A percentile compares a stretch with the other conserved stretches of the same genome.
Evolutionary conservation across 139 green algal species (phyloP).

Genomic region (Marvania coccoides): DNA sequence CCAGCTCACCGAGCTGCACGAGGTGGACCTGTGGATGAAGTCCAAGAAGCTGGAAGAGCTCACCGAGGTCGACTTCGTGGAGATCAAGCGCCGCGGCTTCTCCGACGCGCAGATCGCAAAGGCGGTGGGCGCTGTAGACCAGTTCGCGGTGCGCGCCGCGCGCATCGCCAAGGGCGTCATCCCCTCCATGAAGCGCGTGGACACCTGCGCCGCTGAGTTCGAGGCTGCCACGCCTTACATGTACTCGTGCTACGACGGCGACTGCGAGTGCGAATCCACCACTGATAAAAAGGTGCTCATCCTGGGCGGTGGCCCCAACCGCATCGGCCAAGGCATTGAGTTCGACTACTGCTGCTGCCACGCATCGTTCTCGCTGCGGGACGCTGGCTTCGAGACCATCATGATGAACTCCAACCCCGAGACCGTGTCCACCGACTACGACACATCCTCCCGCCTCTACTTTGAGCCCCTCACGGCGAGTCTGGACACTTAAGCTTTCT

Average conservation of each 20-base stretch:
- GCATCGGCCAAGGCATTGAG: slow-evolving; percentile 99
- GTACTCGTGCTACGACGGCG: slow-evolving; percentile 87
- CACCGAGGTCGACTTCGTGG: slow-evolving; percentile 58
- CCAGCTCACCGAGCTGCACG: slow-evolving; percentile 58
- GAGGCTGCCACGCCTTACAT: slow-evolving; percentile 96
- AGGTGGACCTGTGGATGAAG: slow-evolving; percentile 73
- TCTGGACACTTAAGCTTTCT: not conserved
- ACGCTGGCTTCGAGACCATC: slow-evolving; percentile 93
- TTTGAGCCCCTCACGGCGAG: slow-evolving; percentile 92
- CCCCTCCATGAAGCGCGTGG: slow-evolving; percentile 90
- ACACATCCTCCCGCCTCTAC: slow-evolving; percentile 96
- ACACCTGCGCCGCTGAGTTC: slow-evolving; percentile 99
- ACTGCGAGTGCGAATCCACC: slow-evolving; percentile 72
- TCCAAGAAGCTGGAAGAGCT: slow-evolving; percentile 57
- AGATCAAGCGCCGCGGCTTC: slow-evolving; percentile 86
- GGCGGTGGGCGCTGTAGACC: slow-evolving; percentile 8
- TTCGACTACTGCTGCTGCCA: slow-evolving; percentile 99
- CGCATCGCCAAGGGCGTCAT: slow-evolving; percentile 66
- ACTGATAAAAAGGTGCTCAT: slow-evolving; percentile 88
- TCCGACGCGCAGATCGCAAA: slow-evolving; percentile 82
- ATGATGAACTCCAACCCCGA: slow-evolving; percentile 99
- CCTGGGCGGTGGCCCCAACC: slow-evolving; percentile 96
- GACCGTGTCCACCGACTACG: slow-evolving; percentile 98
- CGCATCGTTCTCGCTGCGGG: slow-evolving; percentile 84
- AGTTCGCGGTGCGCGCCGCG: slow-evolving; percentile 45